A percentile compares a stretch with the other conserved stretches of the same genome.
These are phyloP conservation scores for Hanseniaspora pseudoguilliermondii DNA, from an alignment of 805 yeast genomes.

Conservation along the genomic window DNA sequence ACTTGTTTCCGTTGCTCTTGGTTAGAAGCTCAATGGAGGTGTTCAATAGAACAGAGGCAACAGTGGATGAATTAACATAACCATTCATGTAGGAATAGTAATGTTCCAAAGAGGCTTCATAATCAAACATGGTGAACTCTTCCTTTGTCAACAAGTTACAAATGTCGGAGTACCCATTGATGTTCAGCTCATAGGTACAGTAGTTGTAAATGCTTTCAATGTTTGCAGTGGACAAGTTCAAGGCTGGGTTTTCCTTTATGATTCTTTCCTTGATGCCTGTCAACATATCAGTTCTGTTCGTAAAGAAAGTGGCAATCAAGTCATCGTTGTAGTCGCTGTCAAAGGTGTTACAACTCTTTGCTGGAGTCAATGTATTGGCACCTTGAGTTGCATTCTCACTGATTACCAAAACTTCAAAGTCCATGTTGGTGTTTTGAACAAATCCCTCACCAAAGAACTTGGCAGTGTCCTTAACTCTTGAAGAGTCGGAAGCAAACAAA, in stretches of 20 bases:
- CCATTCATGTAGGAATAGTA: slow-evolving; percentile 43
- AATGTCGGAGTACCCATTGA: slow-evolving; percentile 53
- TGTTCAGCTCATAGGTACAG: slow-evolving; percentile 68
- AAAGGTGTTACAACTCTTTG: slow-evolving; percentile 32
- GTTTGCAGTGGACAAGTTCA: slow-evolving; percentile 41
- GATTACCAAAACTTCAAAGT: slow-evolving; percentile 25
- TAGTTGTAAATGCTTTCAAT: slow-evolving; percentile 40
- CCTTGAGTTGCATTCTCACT: slow-evolving; percentile 34
- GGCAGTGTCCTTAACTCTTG: slow-evolving; percentile 37
- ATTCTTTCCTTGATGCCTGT: slow-evolving; percentile 43
- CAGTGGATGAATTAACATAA: slow-evolving; percentile 26
- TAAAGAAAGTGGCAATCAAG: slow-evolving; percentile 16
- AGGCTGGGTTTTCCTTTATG: slow-evolving; percentile 41
- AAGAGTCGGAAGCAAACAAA: slow-evolving; percentile 38
- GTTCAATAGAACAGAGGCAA: slow-evolving; percentile 49
- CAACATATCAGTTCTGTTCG: slow-evolving; percentile 29
- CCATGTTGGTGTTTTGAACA: slow-evolving; percentile 29
- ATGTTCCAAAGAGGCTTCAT: slow-evolving; percentile 43
- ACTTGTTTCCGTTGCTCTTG: slow-evolving; percentile 32
- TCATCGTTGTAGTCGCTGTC: slow-evolving; percentile 19
- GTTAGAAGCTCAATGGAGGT: slow-evolving; percentile 37
- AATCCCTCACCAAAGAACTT: slow-evolving; percentile 38
- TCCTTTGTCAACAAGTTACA: slow-evolving; percentile 56
- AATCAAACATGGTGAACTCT: slow-evolving; percentile 52
- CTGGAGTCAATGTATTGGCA: slow-evolving; percentile 39